Evolutionary conservation across 768 basidiomycete species (phyloP).

Genomic region (Russula brevipes): DNA sequence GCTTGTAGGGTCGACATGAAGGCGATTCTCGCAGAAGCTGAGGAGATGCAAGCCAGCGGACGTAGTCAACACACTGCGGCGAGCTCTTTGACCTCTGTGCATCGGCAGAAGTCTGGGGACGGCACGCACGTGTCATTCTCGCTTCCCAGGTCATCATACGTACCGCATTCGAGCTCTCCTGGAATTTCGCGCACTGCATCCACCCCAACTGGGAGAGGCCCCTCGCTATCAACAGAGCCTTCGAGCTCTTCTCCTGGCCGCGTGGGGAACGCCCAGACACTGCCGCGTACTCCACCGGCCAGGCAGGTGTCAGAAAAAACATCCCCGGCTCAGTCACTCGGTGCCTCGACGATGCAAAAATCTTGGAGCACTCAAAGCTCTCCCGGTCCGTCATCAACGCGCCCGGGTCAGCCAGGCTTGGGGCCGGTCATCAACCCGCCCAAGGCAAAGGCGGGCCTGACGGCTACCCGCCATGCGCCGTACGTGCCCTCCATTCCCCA

Average conservation of each 20-base stretch:
- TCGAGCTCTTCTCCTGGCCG: background rate
- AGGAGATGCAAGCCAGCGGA: slow-evolving; percentile 27
- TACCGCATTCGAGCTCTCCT: slow-evolving; percentile 5
- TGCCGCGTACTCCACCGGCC: background rate
- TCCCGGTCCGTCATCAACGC: background rate
- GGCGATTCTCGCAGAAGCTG: slow-evolving; percentile 78
- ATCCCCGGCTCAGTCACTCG: background rate
- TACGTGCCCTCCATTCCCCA: slow-evolving; percentile 33
- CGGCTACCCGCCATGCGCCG: slow-evolving; percentile 43
- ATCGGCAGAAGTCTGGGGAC: slow-evolving; percentile 15
- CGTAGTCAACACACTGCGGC: slow-evolving; percentile 22
- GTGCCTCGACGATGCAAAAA: background rate
- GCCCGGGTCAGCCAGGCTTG: slow-evolving; percentile 34
- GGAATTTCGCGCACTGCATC: background rate
- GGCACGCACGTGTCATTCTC: slow-evolving; percentile 10
- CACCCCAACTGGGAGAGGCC: background rate
- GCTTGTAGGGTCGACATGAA: slow-evolving; percentile 70
- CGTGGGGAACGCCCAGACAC: background rate
- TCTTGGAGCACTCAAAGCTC: slow-evolving; percentile 8
- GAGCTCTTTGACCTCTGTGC: background rate
- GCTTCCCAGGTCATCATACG: slow-evolving; percentile 15
- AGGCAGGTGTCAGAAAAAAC: background rate
- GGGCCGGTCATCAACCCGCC: slow-evolving; percentile 63
- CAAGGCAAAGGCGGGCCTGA: slow-evolving; percentile 27
- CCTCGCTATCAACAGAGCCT: background rate